Conservation (phyloP, 1,284 basidiomycete genomes). For the Ceratobasidium sp. region DNA sequence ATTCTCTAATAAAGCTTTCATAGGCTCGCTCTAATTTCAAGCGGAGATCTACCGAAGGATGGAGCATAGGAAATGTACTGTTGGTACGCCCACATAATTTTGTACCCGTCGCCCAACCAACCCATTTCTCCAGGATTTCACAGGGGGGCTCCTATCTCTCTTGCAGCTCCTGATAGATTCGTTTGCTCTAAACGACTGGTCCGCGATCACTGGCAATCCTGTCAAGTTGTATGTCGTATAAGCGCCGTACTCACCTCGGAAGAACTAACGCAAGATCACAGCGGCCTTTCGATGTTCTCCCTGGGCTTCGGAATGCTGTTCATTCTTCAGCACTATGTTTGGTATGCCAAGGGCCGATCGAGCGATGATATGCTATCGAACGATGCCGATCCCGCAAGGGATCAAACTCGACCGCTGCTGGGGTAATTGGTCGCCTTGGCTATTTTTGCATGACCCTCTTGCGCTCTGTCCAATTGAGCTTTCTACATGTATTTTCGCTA, state of each 20-base stretch:
- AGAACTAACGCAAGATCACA: conserved; percentile 41
- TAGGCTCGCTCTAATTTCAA: conserved; percentile 54
- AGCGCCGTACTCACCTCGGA: not conserved
- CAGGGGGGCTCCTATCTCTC: conserved; percentile 54
- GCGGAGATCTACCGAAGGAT: conserved; percentile 55
- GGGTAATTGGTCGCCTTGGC: not conserved
- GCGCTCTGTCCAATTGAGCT: not conserved
- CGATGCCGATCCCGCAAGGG: conserved; percentile 6
- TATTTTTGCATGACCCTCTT: conserved; percentile 1
- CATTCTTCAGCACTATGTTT: conserved; percentile 56
- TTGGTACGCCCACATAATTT: conserved; percentile 47
- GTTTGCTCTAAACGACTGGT: conserved; percentile 48
- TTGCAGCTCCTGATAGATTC: conserved; percentile 50
- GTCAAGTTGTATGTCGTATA: conserved; percentile 50
- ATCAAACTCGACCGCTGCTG: conserved; percentile 30
- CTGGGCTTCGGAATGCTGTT: conserved; percentile 56
- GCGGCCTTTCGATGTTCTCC: conserved; percentile 54
- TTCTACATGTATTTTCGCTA: not conserved
- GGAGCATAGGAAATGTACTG: conserved; percentile 56
- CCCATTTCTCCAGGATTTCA: conserved; percentile 50
- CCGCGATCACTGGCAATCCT: conserved; percentile 50
- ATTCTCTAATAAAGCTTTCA: conserved; percentile 36
- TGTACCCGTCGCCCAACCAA: not conserved
- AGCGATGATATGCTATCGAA: conserved; percentile 8
- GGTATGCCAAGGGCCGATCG: conserved; percentile 50